These are phyloP conservation scores for Fusarium domesticum DNA, from an alignment of 2,329 filamentous ascomycete species.

Conservation along the genomic window DNA sequence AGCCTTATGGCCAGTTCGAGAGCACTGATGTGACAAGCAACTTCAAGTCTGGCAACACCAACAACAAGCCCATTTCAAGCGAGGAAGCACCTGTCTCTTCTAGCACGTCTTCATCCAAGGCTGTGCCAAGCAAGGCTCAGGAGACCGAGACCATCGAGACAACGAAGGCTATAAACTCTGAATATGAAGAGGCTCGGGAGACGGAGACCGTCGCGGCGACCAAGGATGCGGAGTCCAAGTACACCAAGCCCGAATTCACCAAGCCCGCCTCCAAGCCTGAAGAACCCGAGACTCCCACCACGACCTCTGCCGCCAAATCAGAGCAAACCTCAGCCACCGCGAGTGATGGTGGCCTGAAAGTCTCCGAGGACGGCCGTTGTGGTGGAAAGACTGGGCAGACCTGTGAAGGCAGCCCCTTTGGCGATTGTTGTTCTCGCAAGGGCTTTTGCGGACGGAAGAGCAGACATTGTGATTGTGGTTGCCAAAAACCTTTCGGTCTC, in stretches of 20 bases:
- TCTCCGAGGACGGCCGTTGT: constrained; percentile 41
- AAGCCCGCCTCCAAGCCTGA: not conserved
- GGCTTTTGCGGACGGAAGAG: constrained; percentile 39
- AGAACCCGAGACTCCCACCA: constrained; percentile 4
- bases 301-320: constrained; percentile 8
- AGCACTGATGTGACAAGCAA: constrained; percentile 14
- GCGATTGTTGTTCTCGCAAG: constrained; percentile 43
- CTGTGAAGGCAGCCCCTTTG: constrained; percentile 41
- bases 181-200: not conserved
- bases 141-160: constrained; percentile 11
- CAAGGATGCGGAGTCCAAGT: not conserved
- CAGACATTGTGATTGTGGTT: constrained; percentile 37
- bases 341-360: constrained; percentile 20
- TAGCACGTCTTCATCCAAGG: constrained; percentile 7
- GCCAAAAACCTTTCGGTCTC: constrained; percentile 36
- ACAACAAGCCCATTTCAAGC: constrained; percentile 7
- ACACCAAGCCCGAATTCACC: not conserved
- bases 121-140: constrained; percentile 8
- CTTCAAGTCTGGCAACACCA: constrained; percentile 10
- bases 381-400: constrained; percentile 40
- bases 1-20: constrained; percentile 28
- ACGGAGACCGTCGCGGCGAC: not conserved
- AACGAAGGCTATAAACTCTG: constrained; percentile 5
- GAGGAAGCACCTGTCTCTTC: constrained; percentile 1
- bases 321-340: constrained; percentile 16